Evolutionary conservation across 2,329 filamentous ascomycete species (phyloP), one percentile per base, ranked within the genome.

Genomic region (Stagonosporopsis tanaceti): DNA sequence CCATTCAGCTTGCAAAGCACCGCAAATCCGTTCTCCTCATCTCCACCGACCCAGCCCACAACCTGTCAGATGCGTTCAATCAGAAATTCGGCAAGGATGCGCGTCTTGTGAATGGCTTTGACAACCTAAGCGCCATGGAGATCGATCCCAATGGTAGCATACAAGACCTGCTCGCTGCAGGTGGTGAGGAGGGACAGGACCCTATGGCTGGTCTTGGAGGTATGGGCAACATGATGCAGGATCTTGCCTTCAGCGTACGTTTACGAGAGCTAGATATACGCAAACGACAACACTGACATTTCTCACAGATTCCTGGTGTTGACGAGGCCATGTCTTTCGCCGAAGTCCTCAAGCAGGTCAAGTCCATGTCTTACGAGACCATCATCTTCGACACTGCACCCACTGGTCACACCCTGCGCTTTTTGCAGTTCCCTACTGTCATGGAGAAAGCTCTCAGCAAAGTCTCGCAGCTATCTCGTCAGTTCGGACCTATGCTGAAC

Each of bases 41-140:
- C 81, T 97, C 93, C 37, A 99, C 95, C 70, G 95, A 99, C 79
- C 95, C 95, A 50, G 95, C 95, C 50, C 95, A 99, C 85, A 99
- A 99, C 81, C 85, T 99, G 63, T 95, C 91, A 68, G 95, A 99
- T 81, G 95, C 95, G 60, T 99, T 99, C 80, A 92, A 92, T 67
- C 94, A 99, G 80, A 99, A 99, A 81, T 99, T 99, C 74, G 95
- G 95, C 82, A 99, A 99, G 84, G 95, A 99, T 79, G 95, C 95
- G 51, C 88, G 93, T 62, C 87, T 97, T 37, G 85, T 99, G 64
- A 89, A 97, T 68, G 95, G 95, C 67, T 97, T 96, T 74, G 87
- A 89, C 32, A 97, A 97, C 78, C 83, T 99, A 66, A 96, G 92
- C 75, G 95, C 95, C 62, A 99, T 99, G 95, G 95, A 99, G 80